Percentiles rank a stretch among this genome's conserved stretches.
These are phyloP conservation scores for Multifurca ochricompacta DNA, from an alignment of 768 basidiomycete genomes.

Conservation along the genomic window DNA sequence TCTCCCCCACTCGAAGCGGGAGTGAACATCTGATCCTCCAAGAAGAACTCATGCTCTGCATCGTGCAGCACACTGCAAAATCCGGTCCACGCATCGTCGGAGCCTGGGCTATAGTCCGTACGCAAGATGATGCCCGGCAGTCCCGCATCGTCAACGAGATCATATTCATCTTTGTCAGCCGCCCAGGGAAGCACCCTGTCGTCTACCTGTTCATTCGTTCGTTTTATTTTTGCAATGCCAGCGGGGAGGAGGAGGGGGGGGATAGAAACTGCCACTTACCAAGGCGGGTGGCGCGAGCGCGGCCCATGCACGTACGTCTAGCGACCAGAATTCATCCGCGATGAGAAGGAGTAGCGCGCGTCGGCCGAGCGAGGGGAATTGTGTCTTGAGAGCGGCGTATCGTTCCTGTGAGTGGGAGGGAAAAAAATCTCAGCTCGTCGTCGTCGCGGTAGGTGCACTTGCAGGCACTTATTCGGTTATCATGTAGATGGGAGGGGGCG, in stretches of 20 bases:
- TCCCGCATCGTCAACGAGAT: constrained; percentile 38
- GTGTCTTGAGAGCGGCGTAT: not conserved
- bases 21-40: not conserved
- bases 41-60: constrained; percentile 50
- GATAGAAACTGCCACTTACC: too few species aligned
- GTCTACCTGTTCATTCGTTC: not conserved
- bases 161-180: constrained; percentile 46
- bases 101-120: constrained; percentile 53
- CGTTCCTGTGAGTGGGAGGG: constrained; percentile 12
- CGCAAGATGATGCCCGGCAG: constrained; percentile 61
- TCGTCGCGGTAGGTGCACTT: not conserved
- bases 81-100: constrained; percentile 51
- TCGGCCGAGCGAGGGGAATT: not conserved
- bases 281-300: not conserved
- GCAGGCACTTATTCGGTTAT: not conserved
- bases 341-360: not conserved
- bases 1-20: constrained; percentile 21
- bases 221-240: not conserved
- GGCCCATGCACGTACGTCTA: constrained; percentile 7
- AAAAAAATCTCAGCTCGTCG: not conserved
- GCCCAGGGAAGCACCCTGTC: constrained; percentile 28
- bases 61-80: constrained; percentile 45
- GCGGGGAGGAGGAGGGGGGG: not conserved
- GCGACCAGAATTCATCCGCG: constrained; percentile 13
- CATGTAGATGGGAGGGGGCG: not conserved